Conservation (phyloP, 1,284 basidiomycete species). For the Trametes pubescens region DNA sequence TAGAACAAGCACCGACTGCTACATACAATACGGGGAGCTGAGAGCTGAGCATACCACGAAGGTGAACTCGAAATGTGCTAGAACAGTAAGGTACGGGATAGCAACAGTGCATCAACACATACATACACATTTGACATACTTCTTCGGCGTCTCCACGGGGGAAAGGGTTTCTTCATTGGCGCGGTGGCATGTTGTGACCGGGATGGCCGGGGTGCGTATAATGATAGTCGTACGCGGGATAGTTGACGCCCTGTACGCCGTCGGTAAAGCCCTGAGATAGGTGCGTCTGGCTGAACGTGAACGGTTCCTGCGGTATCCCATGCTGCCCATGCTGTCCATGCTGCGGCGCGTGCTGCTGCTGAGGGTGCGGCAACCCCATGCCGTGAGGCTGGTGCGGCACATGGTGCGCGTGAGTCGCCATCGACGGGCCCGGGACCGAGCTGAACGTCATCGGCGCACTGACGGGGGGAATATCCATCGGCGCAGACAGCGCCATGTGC, state of each 20-base stretch:
- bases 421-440: slow-evolving; percentile 23
- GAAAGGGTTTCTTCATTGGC: not conserved
- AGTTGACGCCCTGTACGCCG: slow-evolving; percentile 13
- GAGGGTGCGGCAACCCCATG: not conserved
- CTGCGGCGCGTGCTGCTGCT: slow-evolving; percentile 9
- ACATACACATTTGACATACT: not conserved
- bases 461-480: slow-evolving; percentile 34
- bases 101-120: not conserved
- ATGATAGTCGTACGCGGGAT: slow-evolving; percentile 24
- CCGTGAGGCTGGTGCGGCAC: slow-evolving; percentile 9
- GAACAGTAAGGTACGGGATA: not conserved
- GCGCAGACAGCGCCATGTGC: slow-evolving; percentile 27
- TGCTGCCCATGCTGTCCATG: not conserved
- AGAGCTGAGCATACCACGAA: not conserved
- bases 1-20: not conserved
- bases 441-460: slow-evolving; percentile 29
- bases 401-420: slow-evolving; percentile 14
- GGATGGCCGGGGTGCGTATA: slow-evolving; percentile 11
- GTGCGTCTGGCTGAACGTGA: slow-evolving; percentile 42
- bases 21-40: slow-evolving; percentile 3
- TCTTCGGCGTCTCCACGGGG: not conserved
- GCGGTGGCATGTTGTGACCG: slow-evolving; percentile 11
- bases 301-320: slow-evolving; percentile 30
- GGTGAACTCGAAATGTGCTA: too few species aligned
- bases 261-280: slow-evolving; percentile 35